Percentiles rank a stretch among this genome's conserved stretches.
These are phyloP conservation scores for Syzygium aromaticum DNA, from an alignment of 345 rosid species.

Conservation along the genomic window DNA sequence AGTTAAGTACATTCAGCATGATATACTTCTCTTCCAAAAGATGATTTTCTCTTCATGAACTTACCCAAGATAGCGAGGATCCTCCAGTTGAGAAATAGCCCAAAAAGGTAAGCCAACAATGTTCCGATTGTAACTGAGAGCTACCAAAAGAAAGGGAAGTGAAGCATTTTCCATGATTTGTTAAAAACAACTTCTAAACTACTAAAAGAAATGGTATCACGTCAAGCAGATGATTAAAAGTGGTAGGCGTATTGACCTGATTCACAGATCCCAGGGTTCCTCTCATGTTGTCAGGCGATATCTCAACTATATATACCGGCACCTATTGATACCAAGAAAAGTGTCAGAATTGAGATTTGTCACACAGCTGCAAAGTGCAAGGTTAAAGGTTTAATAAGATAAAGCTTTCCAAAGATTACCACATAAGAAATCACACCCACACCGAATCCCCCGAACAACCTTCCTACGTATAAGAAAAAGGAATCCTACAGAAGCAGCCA, in stretches of 20 bases:
- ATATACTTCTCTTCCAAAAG: neutral
- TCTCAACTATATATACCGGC: slow-evolving; percentile 73
- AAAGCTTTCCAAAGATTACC: slow-evolving; percentile 20
- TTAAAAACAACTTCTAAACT: neutral
- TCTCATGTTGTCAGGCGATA: slow-evolving; percentile 69
- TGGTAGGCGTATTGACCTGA: slow-evolving; percentile 27
- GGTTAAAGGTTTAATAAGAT: neutral
- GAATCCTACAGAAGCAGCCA: slow-evolving; percentile 32
- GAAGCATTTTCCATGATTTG: neutral
- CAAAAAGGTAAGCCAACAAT: slow-evolving; percentile 58
- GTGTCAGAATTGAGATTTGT: neutral
- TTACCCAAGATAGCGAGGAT: slow-evolving; percentile 62
- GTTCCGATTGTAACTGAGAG: slow-evolving; percentile 59
- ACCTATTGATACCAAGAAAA: slow-evolving; percentile 22
- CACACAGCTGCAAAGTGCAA: neutral
- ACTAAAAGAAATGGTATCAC: neutral
- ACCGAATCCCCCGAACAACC: slow-evolving; percentile 72
- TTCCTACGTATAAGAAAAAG: slow-evolving; percentile 64
- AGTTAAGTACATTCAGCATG: neutral
- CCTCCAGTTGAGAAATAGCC: slow-evolving; percentile 59
- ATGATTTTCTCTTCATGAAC: neutral
- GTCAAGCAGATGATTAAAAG: neutral
- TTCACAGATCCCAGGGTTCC: slow-evolving; percentile 65
- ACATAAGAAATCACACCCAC: slow-evolving; percentile 67
- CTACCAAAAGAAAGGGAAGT: slow-evolving; percentile 18